These are phyloP conservation scores for Arctium minus DNA, from an alignment of 129 eudicot species.

Conservation along the genomic window DNA sequence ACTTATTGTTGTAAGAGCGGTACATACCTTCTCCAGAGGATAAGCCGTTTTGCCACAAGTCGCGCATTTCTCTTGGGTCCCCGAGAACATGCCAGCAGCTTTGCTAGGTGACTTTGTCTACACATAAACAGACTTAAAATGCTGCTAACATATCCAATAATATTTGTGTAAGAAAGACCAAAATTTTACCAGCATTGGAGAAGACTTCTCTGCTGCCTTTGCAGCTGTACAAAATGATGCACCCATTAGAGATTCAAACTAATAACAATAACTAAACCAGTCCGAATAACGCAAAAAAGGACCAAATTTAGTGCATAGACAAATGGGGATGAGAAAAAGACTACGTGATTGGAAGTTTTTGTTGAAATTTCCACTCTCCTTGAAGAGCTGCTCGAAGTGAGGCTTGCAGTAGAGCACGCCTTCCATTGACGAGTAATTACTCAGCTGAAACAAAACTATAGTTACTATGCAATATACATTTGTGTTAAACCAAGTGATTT, in stretches of 20 bases:
- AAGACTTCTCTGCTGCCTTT: conserved; percentile 70
- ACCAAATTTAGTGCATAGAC: not conserved
- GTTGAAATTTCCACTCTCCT: conserved; percentile 92
- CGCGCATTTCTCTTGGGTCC: conserved; percentile 95
- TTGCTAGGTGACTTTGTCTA: conserved; percentile 98
- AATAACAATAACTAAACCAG: not conserved
- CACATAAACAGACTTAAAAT: conserved; percentile 16
- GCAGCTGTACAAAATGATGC: conserved; percentile 54
- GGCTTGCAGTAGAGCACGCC: conserved; percentile 98
- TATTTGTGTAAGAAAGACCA: not conserved
- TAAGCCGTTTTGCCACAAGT: conserved; percentile 97
- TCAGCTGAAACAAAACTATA: conserved; percentile 51
- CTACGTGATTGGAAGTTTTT: conserved; percentile 95
- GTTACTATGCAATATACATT: conserved; percentile 14
- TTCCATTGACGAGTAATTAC: conserved; percentile 96
- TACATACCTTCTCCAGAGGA: conserved; percentile 89
- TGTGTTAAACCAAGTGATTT: not conserved
- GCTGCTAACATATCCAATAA: conserved; percentile 6
- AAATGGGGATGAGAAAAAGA: conserved; percentile 8
- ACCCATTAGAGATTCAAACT: not conserved
- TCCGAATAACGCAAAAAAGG: not conserved
- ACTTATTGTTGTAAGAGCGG: not conserved
- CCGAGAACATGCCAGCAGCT: conserved; percentile 99
- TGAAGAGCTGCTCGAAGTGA: conserved; percentile 96
- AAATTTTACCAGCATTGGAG: conserved; percentile 77